Evolutionary conservation across 768 basidiomycete species (phyloP).

Genomic region (Lactarius vividus): DNA sequence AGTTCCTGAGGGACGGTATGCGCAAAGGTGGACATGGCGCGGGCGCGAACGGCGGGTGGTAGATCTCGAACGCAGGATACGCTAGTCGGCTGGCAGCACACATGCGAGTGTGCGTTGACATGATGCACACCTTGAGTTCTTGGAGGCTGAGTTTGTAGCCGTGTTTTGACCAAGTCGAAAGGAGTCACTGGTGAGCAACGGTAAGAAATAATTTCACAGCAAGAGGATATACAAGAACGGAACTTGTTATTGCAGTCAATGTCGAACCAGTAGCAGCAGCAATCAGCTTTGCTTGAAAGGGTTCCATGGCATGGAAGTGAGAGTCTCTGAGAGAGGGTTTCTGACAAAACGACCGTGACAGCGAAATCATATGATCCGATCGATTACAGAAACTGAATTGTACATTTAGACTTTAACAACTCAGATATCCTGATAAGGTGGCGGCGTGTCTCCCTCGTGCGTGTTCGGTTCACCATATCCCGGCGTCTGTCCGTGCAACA

Average conservation of each 20-base stretch:
- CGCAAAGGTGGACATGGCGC: constrained; percentile 72
- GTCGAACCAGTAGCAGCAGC: constrained; percentile 79
- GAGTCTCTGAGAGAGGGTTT: too few species aligned
- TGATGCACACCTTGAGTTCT: constrained; percentile 39
- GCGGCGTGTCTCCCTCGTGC: constrained; percentile 39
- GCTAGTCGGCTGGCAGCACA: constrained; percentile 65
- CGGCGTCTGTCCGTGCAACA: constrained; percentile 27
- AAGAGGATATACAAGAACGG: constrained; percentile 29
- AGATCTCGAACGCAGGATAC: constrained; percentile 28
- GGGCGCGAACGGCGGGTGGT: constrained; percentile 53
- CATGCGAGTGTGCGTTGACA: constrained; percentile 53
- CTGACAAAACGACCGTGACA: too few species aligned
- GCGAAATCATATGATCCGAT: too few species aligned
- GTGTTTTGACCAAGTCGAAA: constrained; percentile 97
- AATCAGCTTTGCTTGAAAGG: constrained; percentile 73
- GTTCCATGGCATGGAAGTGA: constrained; percentile 45
- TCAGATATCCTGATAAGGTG: constrained; percentile 45
- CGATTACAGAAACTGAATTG: too few species aligned
- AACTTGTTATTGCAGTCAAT: constrained; percentile 81
- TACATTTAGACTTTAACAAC: background rate
- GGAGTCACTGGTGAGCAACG: constrained; percentile 77
- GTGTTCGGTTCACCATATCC: background rate
- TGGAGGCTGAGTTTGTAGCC: constrained; percentile 88
- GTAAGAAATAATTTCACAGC: background rate
- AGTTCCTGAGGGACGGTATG: constrained; percentile 59